Conservation (phyloP, 2,329 filamentous ascomycete species). For the Tolypocladium inflatum region DNA sequence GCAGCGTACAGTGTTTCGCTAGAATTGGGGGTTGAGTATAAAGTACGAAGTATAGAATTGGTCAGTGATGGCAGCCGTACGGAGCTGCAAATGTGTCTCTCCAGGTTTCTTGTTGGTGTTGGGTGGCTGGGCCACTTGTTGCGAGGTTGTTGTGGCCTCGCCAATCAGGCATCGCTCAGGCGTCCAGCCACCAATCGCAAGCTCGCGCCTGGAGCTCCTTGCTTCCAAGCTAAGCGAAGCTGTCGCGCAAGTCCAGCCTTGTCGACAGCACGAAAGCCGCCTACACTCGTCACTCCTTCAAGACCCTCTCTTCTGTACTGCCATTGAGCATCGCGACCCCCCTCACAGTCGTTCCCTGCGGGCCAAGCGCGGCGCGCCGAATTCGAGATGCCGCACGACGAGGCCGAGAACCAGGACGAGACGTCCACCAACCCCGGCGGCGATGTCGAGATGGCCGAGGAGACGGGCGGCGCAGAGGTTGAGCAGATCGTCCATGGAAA, state of each 20-base stretch:
- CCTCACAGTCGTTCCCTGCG: neutral
- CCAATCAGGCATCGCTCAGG: too few relatives aligned
- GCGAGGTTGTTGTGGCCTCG: too few relatives aligned
- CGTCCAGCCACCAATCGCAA: neutral
- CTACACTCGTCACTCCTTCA: neutral
- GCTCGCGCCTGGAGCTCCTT: neutral
- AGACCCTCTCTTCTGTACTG: neutral
- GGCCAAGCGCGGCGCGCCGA: neutral
- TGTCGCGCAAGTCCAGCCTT: neutral
- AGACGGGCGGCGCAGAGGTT: slow-evolving; percentile 15
- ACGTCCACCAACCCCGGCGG: slow-evolving; percentile 15
- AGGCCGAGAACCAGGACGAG: slow-evolving; percentile 9
- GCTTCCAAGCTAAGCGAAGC: neutral
- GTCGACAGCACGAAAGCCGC: neutral
- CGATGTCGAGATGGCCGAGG: slow-evolving; percentile 30
- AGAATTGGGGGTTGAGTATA: too few relatives aligned
- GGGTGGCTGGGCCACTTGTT: too few relatives aligned
- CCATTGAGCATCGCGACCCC: neutral
- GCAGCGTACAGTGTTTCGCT: too few relatives aligned
- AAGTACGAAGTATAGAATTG: too few relatives aligned
- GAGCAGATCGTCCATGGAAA: slow-evolving; percentile 18
- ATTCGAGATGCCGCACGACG: slow-evolving; percentile 6
- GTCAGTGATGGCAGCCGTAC: too few relatives aligned
- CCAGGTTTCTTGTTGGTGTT: too few relatives aligned
- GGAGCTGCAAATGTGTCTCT: too few relatives aligned